Base-by-base conservation (phyloP, 495 filamentous ascomycete species). In the Neurospora sp. region DNA sequence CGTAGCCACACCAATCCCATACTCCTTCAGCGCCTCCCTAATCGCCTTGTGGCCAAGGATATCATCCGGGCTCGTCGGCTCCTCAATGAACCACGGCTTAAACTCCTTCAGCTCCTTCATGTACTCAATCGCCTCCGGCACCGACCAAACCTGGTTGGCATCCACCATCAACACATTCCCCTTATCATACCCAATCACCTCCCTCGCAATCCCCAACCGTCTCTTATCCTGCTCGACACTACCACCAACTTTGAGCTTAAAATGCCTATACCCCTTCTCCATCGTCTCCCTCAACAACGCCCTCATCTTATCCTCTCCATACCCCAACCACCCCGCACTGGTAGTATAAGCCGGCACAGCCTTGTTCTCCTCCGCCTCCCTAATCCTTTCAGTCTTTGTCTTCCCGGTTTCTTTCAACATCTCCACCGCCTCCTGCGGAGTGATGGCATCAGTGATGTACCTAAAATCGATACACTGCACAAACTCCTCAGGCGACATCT, bases 51-150 rank as follows among this genome's bases (percentile, higher is more conserved):
- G 94, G 43, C 94, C 94, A 59, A 94, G 89, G 72, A 97, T 90
- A 83, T 97, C 94, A 77, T 97, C 94, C 17, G 94, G 94, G 54
- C 91, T 93, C 59, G 94, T 97, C n/a, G 94, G 94, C 86, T 97
- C 94, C 83, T 97, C 94, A 77, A 97, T 97, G 84, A 97, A 97
- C 94, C 94, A 97, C 59, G 94, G 94, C 84, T 91, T 90, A 86
- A 92, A 97, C 75, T 93, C 89, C 40, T 88, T 90, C 24, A 97
- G 90, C 76, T 92, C 80, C 72, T 90, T 84, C 93, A 97, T 97
- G 86, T 94, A 93, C 71, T 87, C 88, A 76, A 97, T 95, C 2
- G 94, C 94, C 82, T 97, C 93, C 17, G 93, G 93, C 37, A 97
- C 94, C 54, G 89, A 92, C 94, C 94, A 97, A 42, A 97, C 88